Percentiles rank a stretch among this genome's conserved stretches.
Conservation (phyloP, 106 monocot species). For the Phalaenopsis aphrodite region DNA sequence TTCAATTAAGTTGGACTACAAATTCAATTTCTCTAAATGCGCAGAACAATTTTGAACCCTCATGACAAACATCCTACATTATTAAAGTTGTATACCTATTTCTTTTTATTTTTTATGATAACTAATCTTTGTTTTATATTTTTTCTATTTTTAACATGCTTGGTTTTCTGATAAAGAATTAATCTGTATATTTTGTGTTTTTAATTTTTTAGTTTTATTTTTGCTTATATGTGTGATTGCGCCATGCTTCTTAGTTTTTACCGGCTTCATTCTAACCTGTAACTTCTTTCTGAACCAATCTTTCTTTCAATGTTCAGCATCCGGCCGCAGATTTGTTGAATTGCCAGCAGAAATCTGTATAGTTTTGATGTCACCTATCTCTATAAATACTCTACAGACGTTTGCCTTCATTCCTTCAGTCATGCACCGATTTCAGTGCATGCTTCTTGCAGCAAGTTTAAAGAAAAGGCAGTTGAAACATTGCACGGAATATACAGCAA, state of each 20-base stretch:
- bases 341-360: slow-evolving; percentile 72
- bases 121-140: neutral
- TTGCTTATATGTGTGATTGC: neutral
- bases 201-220: neutral
- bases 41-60: neutral
- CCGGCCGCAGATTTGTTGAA: slow-evolving; percentile 22
- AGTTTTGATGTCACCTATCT: slow-evolving; percentile 36
- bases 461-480: slow-evolving; percentile 13
- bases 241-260: neutral
- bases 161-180: neutral
- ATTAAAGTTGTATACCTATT: neutral
- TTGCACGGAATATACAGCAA: slow-evolving; percentile 18
- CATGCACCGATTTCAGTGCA: slow-evolving; percentile 49
- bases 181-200: neutral
- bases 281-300: neutral
- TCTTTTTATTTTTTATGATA: neutral
- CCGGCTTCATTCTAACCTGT: neutral
- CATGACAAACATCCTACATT: neutral
- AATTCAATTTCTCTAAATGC: neutral
- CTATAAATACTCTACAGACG: slow-evolving; percentile 21
- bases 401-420: slow-evolving; percentile 46
- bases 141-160: neutral
- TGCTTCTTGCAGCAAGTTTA: slow-evolving; percentile 40
- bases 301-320: slow-evolving; percentile 13
- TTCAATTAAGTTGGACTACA: neutral